Evolutionary conservation across 495 filamentous ascomycete species (phyloP).

Genomic region (Stereocaulon alpinum): DNA sequence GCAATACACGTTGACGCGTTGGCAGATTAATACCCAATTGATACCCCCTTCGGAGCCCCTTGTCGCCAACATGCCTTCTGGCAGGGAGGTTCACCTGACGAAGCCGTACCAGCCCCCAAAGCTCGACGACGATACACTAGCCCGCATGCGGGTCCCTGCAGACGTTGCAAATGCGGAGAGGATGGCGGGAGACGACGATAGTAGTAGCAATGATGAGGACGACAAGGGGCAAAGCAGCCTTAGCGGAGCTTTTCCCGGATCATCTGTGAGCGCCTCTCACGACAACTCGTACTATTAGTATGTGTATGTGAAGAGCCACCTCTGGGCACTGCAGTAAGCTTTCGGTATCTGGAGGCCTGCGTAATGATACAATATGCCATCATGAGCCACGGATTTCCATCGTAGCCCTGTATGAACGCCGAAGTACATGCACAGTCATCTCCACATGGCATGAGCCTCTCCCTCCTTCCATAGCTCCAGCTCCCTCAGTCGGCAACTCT

Average conservation of each 20-base stretch:
- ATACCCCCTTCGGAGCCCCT: slow-evolving; percentile 61
- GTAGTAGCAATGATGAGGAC: slow-evolving; percentile 28
- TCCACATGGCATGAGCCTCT: background rate
- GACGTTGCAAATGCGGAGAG: slow-evolving; percentile 28
- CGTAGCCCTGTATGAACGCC: slow-evolving; percentile 1
- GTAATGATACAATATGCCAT: background rate
- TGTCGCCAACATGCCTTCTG: slow-evolving; percentile 68
- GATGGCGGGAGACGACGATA: slow-evolving; percentile 15
- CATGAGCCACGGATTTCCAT: background rate
- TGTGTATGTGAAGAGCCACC: background rate
- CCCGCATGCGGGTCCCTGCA: slow-evolving; percentile 37
- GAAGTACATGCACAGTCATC: background rate
- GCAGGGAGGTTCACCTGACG: slow-evolving; percentile 70
- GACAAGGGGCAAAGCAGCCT: slow-evolving; percentile 38
- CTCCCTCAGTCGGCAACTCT: slow-evolving; percentile 6
- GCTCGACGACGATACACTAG: slow-evolving; percentile 47
- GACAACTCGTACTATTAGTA: slow-evolving; percentile 32
- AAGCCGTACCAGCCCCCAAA: slow-evolving; percentile 48
- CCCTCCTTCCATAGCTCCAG: background rate
- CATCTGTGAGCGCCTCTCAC: background rate
- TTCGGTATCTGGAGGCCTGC: background rate
- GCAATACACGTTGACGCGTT: background rate
- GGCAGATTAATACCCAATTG: slow-evolving; percentile 69
- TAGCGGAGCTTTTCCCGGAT: slow-evolving; percentile 35
- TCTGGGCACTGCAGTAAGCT: background rate